Evolutionary conservation across 306 rosid species (phyloP), one percentile per base, ranked within the genome.

Genomic region (Ormosia semicastrata): DNA sequence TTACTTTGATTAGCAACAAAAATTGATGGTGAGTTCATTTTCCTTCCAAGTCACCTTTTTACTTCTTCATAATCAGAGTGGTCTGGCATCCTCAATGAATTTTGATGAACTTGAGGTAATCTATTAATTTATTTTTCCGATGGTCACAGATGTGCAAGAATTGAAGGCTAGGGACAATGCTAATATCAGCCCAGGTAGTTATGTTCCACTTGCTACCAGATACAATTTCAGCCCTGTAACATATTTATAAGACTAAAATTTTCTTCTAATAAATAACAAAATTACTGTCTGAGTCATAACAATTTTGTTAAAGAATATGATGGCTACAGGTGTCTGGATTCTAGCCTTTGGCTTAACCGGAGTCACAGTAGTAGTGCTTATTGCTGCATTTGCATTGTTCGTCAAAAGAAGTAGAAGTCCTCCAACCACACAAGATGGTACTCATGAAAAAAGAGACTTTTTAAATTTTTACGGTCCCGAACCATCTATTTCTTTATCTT

Each of bases 281-380:
- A 60, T 83, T 36, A 52, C 54, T 71, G 1, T 81, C 5, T 17
- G 57, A 30, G 72, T 56, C 5, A 62, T 71, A 29, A 39, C 34
- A 32, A 78, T 14, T 75, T 17, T 54, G 47, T 71, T 64, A 18
- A 18, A 54, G 67, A 72, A 50, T 49, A 34, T 85, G 78, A 53
- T 65, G 66, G 15, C 12, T 54, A 78, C 88, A 87, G 88, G 85
- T 59, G 32, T 64, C 73, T 84, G 86, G 89, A 76, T 90, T 73
- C 75, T 89, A 32, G 63, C 54, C 12, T 83, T 79, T 66, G 88
- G 88, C 44, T 29, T 79, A 63, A 73, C 24, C 29, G 90, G 86
- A 71, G 47, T 80, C 34, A 17, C 73, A 29, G 59, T 70, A 68
- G 34, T 81, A 36, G 44, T 73, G 14, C 14, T 84, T 71, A 58